Evolutionary conservation across 2,329 filamentous ascomycete species (phyloP), one percentile per base, ranked within the genome.

Genomic region (Penicillium sp.): DNA sequence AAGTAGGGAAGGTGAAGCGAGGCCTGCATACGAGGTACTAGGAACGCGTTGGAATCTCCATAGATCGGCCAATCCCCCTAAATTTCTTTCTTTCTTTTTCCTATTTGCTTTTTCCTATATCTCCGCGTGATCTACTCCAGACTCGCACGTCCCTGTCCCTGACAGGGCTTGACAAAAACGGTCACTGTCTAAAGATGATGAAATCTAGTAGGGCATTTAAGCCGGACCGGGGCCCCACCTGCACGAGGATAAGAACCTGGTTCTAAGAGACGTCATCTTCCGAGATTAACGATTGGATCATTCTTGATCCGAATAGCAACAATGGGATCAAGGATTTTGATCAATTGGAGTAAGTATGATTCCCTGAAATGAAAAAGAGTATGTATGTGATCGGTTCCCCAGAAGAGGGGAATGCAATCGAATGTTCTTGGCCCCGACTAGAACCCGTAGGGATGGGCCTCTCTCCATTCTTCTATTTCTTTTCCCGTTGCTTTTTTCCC

Each of bases 391-490:
- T 49, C 35, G 31, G 30, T 48, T 41, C 36, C 34, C 43, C 47
- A 37, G 43, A 42, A 37, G 41, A 25, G 41, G 31, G 33, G 22
- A 31, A 42, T 38, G 50, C 30, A 50, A 46, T 56, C 49, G 48
- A 52, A 45, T 54, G 53, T 60, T 60, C 56, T 59, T 60, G 53
- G 58, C 49, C 40, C 46, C 50, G 52, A 55, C 57, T 59, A 59
- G 51, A 50, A 39, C 38, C 46, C 41, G 46, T 40, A 49, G 45
- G 39, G 43, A 48, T 49, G 36, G 44, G n/a, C 27, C 9, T 40
- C 9, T 40, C 27, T 10, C 18, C 34, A 31, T 38, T 38, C 33
- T 14, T 47, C 27, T 3, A 18, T 35, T 22, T 13, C 4, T 27
- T 44, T 29, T 11, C 22, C 22, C 22, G 22, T 18, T 28, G 5